These are phyloP conservation scores for Nicotiana attenuata DNA, from an alignment of 257 asterid species.

Conservation along the genomic window DNA sequence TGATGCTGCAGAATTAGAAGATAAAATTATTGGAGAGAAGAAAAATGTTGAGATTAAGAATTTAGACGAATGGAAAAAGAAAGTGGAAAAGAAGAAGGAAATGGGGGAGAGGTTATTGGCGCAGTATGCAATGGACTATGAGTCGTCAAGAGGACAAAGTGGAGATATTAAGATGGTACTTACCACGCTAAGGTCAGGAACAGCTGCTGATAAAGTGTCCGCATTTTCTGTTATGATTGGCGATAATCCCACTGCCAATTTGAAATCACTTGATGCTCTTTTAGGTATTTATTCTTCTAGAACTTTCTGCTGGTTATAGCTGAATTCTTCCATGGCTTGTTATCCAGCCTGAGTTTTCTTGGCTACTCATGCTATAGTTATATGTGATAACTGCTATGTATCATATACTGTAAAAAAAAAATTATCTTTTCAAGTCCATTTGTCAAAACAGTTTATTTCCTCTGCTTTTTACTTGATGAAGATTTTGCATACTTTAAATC, in stretches of 20 bases:
- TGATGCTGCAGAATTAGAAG: slow-evolving; percentile 74
- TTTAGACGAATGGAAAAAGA: slow-evolving; percentile 57
- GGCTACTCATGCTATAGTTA: not conserved
- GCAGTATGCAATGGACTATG: slow-evolving; percentile 69
- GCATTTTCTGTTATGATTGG: slow-evolving; percentile 87
- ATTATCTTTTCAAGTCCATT: not conserved
- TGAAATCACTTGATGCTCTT: slow-evolving; percentile 72
- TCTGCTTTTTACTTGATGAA: not conserved
- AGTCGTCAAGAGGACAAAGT: slow-evolving; percentile 63
- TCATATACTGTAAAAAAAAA: not conserved
- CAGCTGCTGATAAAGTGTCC: slow-evolving; percentile 93
- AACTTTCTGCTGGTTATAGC: not conserved
- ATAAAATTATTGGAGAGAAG: slow-evolving; percentile 56
- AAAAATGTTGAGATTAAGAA: slow-evolving; percentile 36
- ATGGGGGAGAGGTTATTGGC: slow-evolving; percentile 72
- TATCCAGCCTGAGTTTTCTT: not conserved
- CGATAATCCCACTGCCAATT: slow-evolving; percentile 79
- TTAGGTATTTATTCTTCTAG: slow-evolving; percentile 46
- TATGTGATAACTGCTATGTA: not conserved
- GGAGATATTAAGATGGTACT: slow-evolving; percentile 89
- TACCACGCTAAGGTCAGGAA: slow-evolving; percentile 88
- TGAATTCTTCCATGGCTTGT: not conserved
- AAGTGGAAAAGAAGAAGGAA: slow-evolving; percentile 80
- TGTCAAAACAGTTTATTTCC: not conserved
- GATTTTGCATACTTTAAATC: not conserved